Conservation (phyloP, 768 basidiomycete genomes). For the Daedalea quercina region DNA sequence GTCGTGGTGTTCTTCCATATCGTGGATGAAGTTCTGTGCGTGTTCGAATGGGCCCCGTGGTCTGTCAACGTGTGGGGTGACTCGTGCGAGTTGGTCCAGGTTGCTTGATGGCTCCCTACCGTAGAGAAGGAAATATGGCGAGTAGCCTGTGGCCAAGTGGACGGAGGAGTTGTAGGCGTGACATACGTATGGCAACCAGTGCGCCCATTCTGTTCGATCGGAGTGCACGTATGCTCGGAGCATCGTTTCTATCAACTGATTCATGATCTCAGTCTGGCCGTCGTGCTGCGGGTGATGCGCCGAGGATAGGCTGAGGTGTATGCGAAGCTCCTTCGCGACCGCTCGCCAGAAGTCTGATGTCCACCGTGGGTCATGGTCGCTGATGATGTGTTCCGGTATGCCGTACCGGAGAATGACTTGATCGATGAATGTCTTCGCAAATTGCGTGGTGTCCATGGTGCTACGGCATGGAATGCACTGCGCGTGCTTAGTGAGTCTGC, state of each 20-base stretch:
- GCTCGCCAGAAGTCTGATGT: slow-evolving; percentile 1
- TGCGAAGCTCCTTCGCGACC: background rate
- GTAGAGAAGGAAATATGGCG: slow-evolving; percentile 14
- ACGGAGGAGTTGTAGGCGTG: slow-evolving; percentile 12
- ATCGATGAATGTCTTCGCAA: background rate
- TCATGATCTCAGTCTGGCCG: slow-evolving; percentile 4
- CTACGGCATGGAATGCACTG: background rate
- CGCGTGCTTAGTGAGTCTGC: background rate
- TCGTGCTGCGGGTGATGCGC: background rate
- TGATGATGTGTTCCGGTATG: background rate
- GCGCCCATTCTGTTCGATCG: background rate
- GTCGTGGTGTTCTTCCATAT: slow-evolving; percentile 1
- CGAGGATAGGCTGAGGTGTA: background rate
- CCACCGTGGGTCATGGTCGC: slow-evolving; percentile 1
- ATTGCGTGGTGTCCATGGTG: background rate
- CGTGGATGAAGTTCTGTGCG: background rate
- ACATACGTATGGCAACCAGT: background rate
- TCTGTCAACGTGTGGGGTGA: background rate
- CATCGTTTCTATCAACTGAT: slow-evolving; percentile 4
- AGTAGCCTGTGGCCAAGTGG: slow-evolving; percentile 8
- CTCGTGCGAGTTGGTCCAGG: background rate
- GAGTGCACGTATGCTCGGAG: background rate
- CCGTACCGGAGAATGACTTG: background rate
- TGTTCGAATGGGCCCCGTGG: background rate
- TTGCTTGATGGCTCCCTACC: slow-evolving; percentile 8